Conservation (phyloP, 371 early-diverging fungal species). For the Zychaea mexicana region DNA sequence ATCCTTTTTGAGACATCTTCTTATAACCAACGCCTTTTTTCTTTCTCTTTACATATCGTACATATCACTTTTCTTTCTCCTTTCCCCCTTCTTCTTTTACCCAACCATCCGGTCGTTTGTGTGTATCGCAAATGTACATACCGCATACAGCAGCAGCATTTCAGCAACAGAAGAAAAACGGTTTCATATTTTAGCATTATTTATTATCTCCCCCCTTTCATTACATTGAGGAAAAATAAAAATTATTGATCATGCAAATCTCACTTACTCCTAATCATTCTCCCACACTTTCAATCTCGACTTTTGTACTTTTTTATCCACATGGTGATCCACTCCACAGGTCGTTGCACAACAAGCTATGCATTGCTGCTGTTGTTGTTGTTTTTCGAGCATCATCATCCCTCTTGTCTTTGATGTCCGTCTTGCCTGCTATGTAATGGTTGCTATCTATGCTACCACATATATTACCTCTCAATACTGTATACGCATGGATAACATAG, state of each 20-base stretch:
- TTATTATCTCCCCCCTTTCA: background rate
- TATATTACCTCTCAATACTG: too few relatives aligned
- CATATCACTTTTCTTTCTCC: background rate
- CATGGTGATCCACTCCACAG: slow-evolving; percentile 1
- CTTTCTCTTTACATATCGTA: background rate
- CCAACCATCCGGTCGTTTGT: too few relatives aligned
- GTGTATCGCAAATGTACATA: background rate
- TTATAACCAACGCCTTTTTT: background rate
- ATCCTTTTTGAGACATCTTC: background rate
- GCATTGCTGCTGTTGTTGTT: background rate
- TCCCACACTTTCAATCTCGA: background rate
- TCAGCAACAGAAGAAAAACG: too few relatives aligned
- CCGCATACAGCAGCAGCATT: too few relatives aligned
- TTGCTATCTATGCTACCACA: too few relatives aligned
- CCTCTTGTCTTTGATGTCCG: too few relatives aligned
- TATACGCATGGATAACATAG: too few relatives aligned
- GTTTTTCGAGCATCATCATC: background rate
- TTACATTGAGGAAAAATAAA: background rate
- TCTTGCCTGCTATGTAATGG: too few relatives aligned
- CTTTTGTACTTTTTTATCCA: background rate
- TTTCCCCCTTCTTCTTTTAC: too few relatives aligned
- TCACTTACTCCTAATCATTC: too few relatives aligned
- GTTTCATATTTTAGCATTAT: too few relatives aligned
- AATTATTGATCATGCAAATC: background rate
- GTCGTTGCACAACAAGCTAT: background rate